A percentile compares a stretch with the other conserved stretches of the same genome.
Conservation (phyloP, 2,329 filamentous ascomycete genomes). For the Xylariaceae sp. region DNA sequence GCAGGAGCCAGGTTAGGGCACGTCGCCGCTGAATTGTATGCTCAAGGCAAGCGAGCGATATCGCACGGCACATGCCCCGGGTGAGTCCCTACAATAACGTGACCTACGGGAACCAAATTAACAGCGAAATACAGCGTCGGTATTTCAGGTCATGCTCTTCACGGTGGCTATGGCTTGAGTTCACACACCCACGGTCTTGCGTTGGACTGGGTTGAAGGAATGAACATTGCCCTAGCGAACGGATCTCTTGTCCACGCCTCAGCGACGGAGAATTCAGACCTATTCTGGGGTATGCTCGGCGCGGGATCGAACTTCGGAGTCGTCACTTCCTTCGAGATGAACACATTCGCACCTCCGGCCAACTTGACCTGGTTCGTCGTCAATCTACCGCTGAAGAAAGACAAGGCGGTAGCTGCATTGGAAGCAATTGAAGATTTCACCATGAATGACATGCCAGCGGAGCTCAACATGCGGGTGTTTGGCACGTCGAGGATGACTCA, state of each 20-base stretch:
- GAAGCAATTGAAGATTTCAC: slow-evolving; percentile 38
- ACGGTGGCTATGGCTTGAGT: slow-evolving; percentile 33
- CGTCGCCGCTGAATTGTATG: slow-evolving; percentile 29
- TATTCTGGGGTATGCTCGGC: slow-evolving; percentile 30
- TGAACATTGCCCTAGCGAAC: slow-evolving; percentile 27
- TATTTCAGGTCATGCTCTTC: slow-evolving; percentile 31
- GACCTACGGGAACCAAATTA: slow-evolving; percentile 5
- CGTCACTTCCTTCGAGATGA: slow-evolving; percentile 25
- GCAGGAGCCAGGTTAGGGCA: slow-evolving; percentile 40
- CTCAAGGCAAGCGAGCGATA: slow-evolving; percentile 29
- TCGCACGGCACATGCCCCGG: slow-evolving; percentile 35
- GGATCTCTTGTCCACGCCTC: slow-evolving; percentile 25
- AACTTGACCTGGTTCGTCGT: slow-evolving; percentile 28
- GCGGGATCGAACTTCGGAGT: slow-evolving; percentile 30
- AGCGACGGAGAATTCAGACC: slow-evolving; percentile 26
- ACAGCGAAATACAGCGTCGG: slow-evolving; percentile 28
- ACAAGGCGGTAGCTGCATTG: slow-evolving; percentile 33
- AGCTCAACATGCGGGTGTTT: slow-evolving; percentile 39
- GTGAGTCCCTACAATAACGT: too few relatives aligned
- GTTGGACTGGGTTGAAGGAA: slow-evolving; percentile 38
- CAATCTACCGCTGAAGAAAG: slow-evolving; percentile 22
- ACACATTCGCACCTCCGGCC: slow-evolving; percentile 25
- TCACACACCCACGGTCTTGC: slow-evolving; percentile 41
- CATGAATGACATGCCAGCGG: slow-evolving; percentile 31
- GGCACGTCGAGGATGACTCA: slow-evolving; percentile 30